Base-by-base conservation (phyloP, 2,329 filamentous ascomycete species). In the Sarocladium brachiariae region DNA sequence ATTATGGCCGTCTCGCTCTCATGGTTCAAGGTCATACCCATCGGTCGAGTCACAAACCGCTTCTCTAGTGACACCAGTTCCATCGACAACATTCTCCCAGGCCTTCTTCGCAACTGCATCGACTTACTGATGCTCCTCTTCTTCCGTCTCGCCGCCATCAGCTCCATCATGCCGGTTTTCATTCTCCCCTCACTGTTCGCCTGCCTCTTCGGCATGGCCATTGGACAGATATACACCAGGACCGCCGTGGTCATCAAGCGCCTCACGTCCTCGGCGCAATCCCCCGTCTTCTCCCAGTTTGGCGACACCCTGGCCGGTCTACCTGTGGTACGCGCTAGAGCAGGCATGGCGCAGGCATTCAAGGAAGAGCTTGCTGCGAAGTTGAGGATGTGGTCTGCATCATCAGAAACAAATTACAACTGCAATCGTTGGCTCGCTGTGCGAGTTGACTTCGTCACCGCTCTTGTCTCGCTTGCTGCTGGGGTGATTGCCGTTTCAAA, bases 51-150 rank as follows among this genome's bases (percentile, higher is more conserved):
- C 51, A 70, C 75, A 50, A 79, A 80, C 57, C 72, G 78, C 11
- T 78, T 81, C 55, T 75, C 75, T 1, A 75, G 77, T 31, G 78
- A 81, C 53, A 78, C 80, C 60, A 68, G 70, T n/a, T 77, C 77
- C 0, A 69, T 81, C 49, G 78, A 81, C 55, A 71, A 68, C 7
- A 58, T 64, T 1, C 61, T 81, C 6, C 69, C 71, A 18, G 63
- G 66, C 2, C 70, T 75, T 65, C 63, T 79, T 1, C 69, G 72
- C 4, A 56, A 58, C 35, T 68, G 66, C 2, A 51, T 77, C 9
- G 73, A 76, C 51, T 65, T 66, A 11, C 55, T 62, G 9, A 63
- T 75, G 49, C 61, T 68, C 16, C 63, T 77, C 51, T 51, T 73
- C 19, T 72, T 76, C 49, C 70, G 74, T 6, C 64, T 77, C 35